Evolutionary conservation across 129 eudicot species (phyloP).

Genomic region (Saposhnikovia divaricata): DNA sequence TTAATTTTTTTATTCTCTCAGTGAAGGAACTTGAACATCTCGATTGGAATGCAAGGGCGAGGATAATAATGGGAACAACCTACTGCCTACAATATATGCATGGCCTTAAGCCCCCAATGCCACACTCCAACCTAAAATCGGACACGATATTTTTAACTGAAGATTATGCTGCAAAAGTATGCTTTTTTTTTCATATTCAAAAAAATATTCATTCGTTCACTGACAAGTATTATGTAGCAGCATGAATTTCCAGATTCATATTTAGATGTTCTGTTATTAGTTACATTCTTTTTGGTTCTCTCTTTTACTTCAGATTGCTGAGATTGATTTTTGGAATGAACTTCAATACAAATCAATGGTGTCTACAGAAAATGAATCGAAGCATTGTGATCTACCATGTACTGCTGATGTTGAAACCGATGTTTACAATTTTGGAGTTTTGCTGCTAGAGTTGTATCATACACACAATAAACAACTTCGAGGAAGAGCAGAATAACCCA

Average conservation of each 20-base stretch:
- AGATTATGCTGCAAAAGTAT: slow-evolving; percentile 94
- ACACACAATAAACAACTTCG: no score
- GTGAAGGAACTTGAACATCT: slow-evolving; percentile 79
- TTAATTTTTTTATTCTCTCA: slow-evolving; percentile 21
- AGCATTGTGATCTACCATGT: slow-evolving; percentile 44
- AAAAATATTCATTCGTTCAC: background rate
- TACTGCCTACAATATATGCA: slow-evolving; percentile 91
- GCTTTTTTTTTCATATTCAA: background rate
- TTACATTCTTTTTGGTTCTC: background rate
- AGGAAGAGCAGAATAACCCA: no score
- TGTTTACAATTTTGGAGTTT: slow-evolving; percentile 60
- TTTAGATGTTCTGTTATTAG: background rate
- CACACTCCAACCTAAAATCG: slow-evolving; percentile 45
- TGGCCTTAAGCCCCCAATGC: slow-evolving; percentile 60
- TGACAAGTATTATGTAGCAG: background rate
- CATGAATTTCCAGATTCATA: background rate
- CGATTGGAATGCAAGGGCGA: slow-evolving; percentile 80
- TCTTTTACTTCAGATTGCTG: slow-evolving; percentile 46
- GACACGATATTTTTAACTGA: slow-evolving; percentile 56
- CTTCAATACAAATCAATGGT: slow-evolving; percentile 30
- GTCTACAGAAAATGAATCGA: slow-evolving; percentile 33
- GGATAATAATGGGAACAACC: slow-evolving; percentile 84
- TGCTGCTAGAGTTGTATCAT: slow-evolving; percentile 74
- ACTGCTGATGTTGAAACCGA: slow-evolving; percentile 49
- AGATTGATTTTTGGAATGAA: slow-evolving; percentile 53